Conservation (phyloP, 345 rosid genomes). For the Erodium maritimum region DNA sequence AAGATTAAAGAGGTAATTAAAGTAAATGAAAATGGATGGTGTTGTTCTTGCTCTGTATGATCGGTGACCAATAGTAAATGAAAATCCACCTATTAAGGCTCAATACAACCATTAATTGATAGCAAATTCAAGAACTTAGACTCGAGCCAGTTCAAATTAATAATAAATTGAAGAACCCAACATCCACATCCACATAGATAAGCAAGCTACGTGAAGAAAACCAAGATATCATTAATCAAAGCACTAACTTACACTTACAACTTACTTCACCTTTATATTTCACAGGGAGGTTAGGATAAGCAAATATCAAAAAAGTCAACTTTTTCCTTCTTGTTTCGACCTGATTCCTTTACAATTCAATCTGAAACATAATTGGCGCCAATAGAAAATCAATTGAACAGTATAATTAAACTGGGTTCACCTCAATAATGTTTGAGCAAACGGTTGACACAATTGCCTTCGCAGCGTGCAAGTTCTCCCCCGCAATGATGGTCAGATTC, state of each 20-base stretch:
- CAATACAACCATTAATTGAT: not conserved
- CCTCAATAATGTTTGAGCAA: conserved; percentile 92
- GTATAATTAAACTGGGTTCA: conserved; percentile 26
- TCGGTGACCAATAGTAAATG: not conserved
- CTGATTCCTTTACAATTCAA: conserved; percentile 6
- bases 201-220: not conserved
- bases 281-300: not conserved
- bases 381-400: not conserved
- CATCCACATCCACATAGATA: not conserved
- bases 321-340: not conserved
- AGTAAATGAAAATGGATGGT: not conserved
- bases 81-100: not conserved
- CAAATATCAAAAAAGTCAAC: no score
- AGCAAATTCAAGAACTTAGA: not conserved
- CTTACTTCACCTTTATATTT: not conserved
- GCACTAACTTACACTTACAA: not conserved
- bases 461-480: conserved; percentile 82
- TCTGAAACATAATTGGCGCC: conserved; percentile 20
- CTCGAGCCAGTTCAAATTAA: not conserved
- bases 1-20: not conserved
- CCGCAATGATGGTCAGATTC: conserved; percentile 89
- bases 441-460: conserved; percentile 63
- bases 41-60: not conserved
- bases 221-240: not conserved
- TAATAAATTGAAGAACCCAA: not conserved